A percentile compares a stretch with the other conserved stretches of the same genome.
Conservation (phyloP, 768 basidiomycete species). For the Mycena vitilis region DNA sequence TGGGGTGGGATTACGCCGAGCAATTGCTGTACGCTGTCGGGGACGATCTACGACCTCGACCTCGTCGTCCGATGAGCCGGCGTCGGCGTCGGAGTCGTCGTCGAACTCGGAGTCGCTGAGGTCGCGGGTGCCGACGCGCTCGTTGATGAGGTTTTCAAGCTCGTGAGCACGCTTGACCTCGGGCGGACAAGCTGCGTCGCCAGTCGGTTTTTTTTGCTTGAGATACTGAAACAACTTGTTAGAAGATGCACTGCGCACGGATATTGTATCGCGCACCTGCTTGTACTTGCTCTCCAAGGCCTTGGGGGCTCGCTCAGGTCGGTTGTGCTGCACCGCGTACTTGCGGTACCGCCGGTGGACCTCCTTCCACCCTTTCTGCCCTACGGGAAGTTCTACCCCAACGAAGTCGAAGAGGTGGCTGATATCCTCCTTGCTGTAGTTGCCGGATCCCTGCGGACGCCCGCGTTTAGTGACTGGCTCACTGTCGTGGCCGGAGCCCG, state of each 20-base stretch:
- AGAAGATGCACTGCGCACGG: neutral
- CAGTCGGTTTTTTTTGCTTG: constrained; percentile 5
- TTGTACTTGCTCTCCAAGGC: neutral
- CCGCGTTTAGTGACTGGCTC: neutral
- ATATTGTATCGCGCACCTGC: neutral
- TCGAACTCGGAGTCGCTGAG: neutral
- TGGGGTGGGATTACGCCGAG: neutral
- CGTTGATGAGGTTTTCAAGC: constrained; percentile 4
- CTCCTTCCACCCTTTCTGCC: neutral
- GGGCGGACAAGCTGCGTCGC: neutral
- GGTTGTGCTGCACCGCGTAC: neutral
- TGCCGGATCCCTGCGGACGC: neutral
- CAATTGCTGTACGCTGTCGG: neutral
- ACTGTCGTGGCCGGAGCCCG: neutral
- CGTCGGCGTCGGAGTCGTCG: neutral
- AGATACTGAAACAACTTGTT: neutral
- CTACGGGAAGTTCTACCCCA: neutral
- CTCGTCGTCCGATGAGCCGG: neutral
- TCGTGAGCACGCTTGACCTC: neutral
- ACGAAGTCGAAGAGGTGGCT: neutral
- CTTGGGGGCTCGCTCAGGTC: neutral
- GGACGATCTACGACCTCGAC: neutral
- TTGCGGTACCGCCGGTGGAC: neutral
- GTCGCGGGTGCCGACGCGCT: neutral
- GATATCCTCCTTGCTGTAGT: neutral